Evolutionary conservation across 495 filamentous ascomycete genomes (phyloP), one percentile per base, ranked within the genome.

Genomic region (Daldinia childiae): DNA sequence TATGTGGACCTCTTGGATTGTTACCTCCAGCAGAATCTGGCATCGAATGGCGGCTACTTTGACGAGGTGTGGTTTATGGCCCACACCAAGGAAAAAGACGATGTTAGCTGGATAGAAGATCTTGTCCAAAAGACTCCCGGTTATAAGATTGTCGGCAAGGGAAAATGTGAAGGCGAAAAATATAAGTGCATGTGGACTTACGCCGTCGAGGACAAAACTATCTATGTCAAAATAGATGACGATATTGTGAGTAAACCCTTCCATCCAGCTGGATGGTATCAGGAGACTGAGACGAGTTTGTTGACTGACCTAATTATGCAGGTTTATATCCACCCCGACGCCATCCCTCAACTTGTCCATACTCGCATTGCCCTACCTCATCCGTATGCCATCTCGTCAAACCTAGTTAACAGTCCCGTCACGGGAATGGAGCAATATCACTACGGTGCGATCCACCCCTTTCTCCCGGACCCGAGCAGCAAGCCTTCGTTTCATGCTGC

Each of bases 221-320:
- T 88, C 61, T 87, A 86, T 60, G 81, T 88, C 48, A 85, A 85
- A 71, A 86, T 88, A 59, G 86, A 88, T 64, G 86, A 87, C 7
- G 86, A 88, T 59, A 79, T 85, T 56, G 81, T 78, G 60, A 78
- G 76, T 74, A 34, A 8, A 50, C 45, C 4, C 39, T 11, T 39
- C 15, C n/a, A 27, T 43, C n/a, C 32, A 43, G 45, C 51, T 36
- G 57, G 26, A 54, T 14, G 24, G 11, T 27, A 21, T n/a, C n/a
- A 21, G 6, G 36, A 56, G 15, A 30, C 0, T 14, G 14, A 29
- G 38, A 51, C 14, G 17, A 45, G 19, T n/a, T 11, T n/a, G 41
- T 14, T 36, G 52, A 64, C 73, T 74, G 34, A 76, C 59, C 45
- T 63, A 12, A 19, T 24, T 26, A 19, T 11, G 9, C 54, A 78